phyloP scores from a whole-genome alignment of 352 stramenopile genomes.

The Phytophthora sojae region DNA sequence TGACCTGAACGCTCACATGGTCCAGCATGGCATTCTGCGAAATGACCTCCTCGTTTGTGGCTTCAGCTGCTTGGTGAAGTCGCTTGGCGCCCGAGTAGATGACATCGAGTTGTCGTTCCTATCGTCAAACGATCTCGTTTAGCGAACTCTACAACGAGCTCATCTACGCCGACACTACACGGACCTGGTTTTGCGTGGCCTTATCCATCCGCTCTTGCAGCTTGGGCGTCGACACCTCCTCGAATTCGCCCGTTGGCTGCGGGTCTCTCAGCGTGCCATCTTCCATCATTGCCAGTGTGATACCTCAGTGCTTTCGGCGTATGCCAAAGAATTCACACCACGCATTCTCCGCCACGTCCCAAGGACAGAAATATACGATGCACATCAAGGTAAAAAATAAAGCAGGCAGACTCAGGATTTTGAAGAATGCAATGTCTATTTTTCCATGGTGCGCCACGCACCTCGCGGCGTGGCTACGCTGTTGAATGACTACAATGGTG shows the following conservation, averaged over 20 bases:
- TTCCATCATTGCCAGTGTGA: constrained; percentile 32
- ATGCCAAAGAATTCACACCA: neutral
- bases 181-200: constrained; percentile 50
- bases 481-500: constrained; percentile 22
- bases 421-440: constrained; percentile 35
- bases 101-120: constrained; percentile 70
- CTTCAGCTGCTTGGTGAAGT: constrained; percentile 63
- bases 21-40: constrained; percentile 71
- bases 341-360: constrained; percentile 34
- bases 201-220: constrained; percentile 63
- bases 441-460: constrained; percentile 20
- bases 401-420: neutral
- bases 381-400: constrained; percentile 17
- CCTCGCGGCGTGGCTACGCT: constrained; percentile 9
- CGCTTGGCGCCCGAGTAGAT: constrained; percentile 58
- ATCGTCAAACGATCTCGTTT: neutral
- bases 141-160: neutral
- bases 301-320: neutral
- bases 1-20: constrained; percentile 55
- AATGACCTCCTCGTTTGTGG: constrained; percentile 67
- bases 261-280: constrained; percentile 28
- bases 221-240: constrained; percentile 57
- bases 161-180: neutral
- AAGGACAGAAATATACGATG: constrained; percentile 32
- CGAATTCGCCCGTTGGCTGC: constrained; percentile 47